A percentile compares a stretch with the other conserved stretches of the same genome.
Conservation (phyloP, 805 yeast genomes). For the Candida adriatica region DNA sequence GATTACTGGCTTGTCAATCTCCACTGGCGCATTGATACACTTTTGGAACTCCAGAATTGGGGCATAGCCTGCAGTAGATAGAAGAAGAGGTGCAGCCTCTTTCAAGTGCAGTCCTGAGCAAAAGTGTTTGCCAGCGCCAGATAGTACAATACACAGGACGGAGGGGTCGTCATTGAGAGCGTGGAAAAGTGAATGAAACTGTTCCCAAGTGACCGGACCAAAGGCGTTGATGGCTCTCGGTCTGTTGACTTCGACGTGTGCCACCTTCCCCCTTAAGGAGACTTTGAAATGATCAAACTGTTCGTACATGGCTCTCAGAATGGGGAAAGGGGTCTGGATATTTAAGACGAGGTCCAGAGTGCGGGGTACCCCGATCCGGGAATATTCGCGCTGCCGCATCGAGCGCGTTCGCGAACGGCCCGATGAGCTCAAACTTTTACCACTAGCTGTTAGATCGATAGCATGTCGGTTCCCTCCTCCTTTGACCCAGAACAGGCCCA, state of each 20-base stretch:
- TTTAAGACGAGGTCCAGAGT: no score
- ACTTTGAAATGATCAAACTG: slow-evolving; percentile 18
- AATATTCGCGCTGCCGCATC: no score
- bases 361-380: no score
- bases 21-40: slow-evolving; percentile 40
- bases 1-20: slow-evolving; percentile 53
- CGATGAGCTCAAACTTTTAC: no score
- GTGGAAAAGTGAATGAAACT: slow-evolving; percentile 43
- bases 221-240: slow-evolving; percentile 57
- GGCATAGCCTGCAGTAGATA: slow-evolving; percentile 14
- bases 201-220: slow-evolving; percentile 47
- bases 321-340: no score
- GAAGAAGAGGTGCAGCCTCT: slow-evolving; percentile 8
- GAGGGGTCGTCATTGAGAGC: slow-evolving; percentile 36
- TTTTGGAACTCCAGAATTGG: slow-evolving; percentile 54
- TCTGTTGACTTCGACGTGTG: slow-evolving; percentile 55
- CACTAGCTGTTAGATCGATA: no score
- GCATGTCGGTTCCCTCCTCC: slow-evolving; percentile 10
- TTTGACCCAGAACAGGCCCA: slow-evolving; percentile 90
- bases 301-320: no score
- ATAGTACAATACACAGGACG: slow-evolving; percentile 44
- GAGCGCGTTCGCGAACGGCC: no score
- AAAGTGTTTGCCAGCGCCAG: slow-evolving; percentile 50
- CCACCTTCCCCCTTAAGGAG: slow-evolving; percentile 26
- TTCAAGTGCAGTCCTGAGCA: slow-evolving; percentile 62